Evolutionary conservation across 768 basidiomycete genomes (phyloP), one percentile per base, ranked within the genome.

Genomic region (Piloderma croceum): DNA sequence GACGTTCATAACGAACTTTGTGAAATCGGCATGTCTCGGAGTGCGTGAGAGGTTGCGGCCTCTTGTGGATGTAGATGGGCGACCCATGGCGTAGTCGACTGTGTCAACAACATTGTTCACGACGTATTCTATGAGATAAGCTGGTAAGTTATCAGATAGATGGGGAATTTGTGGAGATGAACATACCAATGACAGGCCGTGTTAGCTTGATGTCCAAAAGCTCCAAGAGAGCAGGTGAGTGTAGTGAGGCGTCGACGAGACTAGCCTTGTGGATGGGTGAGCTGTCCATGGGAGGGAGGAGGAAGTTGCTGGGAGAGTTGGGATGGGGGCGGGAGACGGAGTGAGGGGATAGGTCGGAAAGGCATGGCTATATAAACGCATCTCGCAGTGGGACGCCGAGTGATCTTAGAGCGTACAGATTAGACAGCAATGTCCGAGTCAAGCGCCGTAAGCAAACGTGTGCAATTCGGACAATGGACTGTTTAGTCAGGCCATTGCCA

Each of bases 41-140:
- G 68, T 69, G 38, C 75, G 69, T 15, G 69, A 53, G 27, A 62
- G 38, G 3, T 67, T 43, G 42, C 77, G 76, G 17, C 79, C 76
- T 9, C 74, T 67, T 2, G 62, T 56, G 0, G 74, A 73, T 13
- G 77, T 70, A 15, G 78, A 72, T 13, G 81, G 69, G 21, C 79
- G 73, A n/a, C 80, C 77, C 62, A 87, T 75, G 11, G 84, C 83
- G 53, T 72, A 84, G 61, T 85, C 81, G 39, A 87, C 85, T 0
- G 83, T 80, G 45, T 87, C 83, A 5, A 73, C 64, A 6, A 86
- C 79, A 18, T 61, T 69, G 58, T 87, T 82, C 11, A 83, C 73
- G 41, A 82, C 64, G 61, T 83, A 80, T 42, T 87, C 85, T 88
- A 47, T n/a, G 35, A 33, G 31, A 35, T 35, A 35, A 31, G 44